Percentiles rank a stretch among this genome's conserved stretches.
phyloP scores from a whole-genome alignment of 2,329 filamentous ascomycete genomes.

The Sphaerulina populicola region DNA sequence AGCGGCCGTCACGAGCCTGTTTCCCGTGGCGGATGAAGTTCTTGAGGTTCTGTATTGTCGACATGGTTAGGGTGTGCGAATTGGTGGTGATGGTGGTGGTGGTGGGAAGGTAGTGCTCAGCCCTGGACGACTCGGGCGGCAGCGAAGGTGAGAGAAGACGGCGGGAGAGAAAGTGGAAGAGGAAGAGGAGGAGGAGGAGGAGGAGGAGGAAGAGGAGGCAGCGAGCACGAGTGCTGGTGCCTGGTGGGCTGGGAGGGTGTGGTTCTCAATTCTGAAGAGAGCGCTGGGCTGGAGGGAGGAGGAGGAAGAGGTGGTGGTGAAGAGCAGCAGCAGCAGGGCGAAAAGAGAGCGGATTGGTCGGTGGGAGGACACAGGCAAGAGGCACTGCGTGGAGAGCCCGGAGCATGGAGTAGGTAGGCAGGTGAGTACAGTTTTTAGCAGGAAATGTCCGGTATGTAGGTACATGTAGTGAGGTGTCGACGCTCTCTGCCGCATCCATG shows the following conservation, averaged over 20 bases:
- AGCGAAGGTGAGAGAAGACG: background rate
- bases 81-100: background rate
- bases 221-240: background rate
- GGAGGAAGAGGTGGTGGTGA: background rate
- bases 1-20: slow-evolving; percentile 66
- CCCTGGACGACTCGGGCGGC: background rate
- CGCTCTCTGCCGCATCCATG: no score
- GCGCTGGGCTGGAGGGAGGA: no score
- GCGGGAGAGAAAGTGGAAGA: background rate
- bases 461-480: no score
- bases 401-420: background rate
- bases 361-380: background rate
- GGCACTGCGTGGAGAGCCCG: background rate
- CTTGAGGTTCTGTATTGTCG: slow-evolving; percentile 86
- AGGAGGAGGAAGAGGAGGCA: background rate
- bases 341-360: background rate
- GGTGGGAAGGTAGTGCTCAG: background rate
- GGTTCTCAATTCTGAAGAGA: no score
- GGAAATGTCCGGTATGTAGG: no score
- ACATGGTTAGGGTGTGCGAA: slow-evolving; percentile 42
- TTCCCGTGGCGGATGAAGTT: slow-evolving; percentile 98
- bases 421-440: no score
- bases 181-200: background rate
- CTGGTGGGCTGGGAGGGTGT: no score
- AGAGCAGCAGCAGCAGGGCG: background rate